Evolutionary conservation across 441 rosid species (phyloP).

Genomic region (Syzygium syzygioides): DNA sequence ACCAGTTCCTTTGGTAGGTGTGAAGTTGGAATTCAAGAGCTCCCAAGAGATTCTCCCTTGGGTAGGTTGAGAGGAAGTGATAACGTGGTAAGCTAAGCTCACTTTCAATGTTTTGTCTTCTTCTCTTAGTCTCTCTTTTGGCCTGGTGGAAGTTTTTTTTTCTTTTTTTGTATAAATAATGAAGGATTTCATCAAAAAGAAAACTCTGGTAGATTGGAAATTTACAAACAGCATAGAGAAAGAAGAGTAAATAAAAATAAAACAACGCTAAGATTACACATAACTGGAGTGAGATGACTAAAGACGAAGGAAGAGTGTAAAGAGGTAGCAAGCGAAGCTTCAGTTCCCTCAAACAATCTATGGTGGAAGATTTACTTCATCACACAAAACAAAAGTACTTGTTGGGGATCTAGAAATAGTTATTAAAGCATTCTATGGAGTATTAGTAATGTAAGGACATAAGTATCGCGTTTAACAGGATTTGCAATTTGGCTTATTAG

Average conservation of each 20-base stretch:
- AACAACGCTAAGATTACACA: neutral
- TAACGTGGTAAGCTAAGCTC: conserved; percentile 67
- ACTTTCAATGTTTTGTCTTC: neutral
- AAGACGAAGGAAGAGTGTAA: neutral
- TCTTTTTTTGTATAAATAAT: neutral
- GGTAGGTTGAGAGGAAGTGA: conserved; percentile 96
- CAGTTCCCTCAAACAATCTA: neutral
- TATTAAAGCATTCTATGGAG: neutral
- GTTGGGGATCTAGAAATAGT: neutral
- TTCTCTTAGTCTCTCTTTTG: neutral
- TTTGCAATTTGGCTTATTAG: neutral
- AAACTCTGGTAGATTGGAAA: neutral
- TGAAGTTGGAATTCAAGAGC: conserved; percentile 90
- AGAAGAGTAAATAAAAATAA: neutral
- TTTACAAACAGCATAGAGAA: neutral
- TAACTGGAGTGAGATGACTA: neutral
- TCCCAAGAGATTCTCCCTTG: conserved; percentile 68
- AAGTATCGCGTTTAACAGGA: neutral
- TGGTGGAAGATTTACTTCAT: neutral
- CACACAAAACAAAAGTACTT: neutral
- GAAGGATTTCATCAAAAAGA: neutral
- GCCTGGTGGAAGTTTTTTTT: neutral
- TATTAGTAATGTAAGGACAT: neutral
- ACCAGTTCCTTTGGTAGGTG: conserved; percentile 33
- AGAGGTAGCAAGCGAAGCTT: neutral